Percentiles rank a stretch among this genome's conserved stretches.
Evolutionary conservation across 306 rosid species (phyloP).

Genomic region (Lathyrus oleraceus): DNA sequence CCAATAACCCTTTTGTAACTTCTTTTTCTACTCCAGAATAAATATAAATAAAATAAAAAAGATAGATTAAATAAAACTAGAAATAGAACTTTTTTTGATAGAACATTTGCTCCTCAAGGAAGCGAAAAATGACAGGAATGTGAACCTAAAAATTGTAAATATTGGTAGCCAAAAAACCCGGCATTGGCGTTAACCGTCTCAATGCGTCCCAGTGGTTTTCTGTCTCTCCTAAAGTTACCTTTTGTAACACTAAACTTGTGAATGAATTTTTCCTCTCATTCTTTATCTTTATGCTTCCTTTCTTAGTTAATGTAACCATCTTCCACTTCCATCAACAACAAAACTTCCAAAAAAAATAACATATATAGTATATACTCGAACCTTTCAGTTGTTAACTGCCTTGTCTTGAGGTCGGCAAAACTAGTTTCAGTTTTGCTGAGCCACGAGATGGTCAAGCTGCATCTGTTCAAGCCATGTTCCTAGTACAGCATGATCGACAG

Average conservation of each 20-base stretch:
- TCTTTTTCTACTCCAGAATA: constrained; percentile 38
- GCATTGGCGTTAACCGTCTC: constrained; percentile 36
- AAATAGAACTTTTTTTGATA: constrained; percentile 38
- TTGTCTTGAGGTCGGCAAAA: constrained; percentile 38
- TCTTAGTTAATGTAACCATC: constrained; percentile 37
- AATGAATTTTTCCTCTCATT: constrained; percentile 26
- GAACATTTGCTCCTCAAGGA: constrained; percentile 45
- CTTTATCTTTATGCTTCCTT: constrained; percentile 38
- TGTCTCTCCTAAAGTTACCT: constrained; percentile 42
- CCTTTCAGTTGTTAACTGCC: constrained; percentile 39
- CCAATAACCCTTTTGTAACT: constrained; percentile 49
- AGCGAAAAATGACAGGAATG: constrained; percentile 47
- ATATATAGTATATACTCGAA: constrained; percentile 38
- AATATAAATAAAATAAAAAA: no score
- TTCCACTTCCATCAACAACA: constrained; percentile 39
- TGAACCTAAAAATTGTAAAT: constrained; percentile 54
- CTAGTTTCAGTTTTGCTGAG: constrained; percentile 45
- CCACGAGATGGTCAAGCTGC: constrained; percentile 47
- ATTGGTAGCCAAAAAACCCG: constrained; percentile 50
- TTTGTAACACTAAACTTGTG: constrained; percentile 35
- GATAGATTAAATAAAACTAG: constrained; percentile 44
- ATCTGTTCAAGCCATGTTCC: constrained; percentile 47
- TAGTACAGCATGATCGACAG: constrained; percentile 43
- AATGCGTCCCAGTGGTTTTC: constrained; percentile 38
- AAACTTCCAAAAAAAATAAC: constrained; percentile 37